A percentile compares a stretch with the other conserved stretches of the same genome.
Evolutionary conservation across 2,329 filamentous ascomycete species (phyloP).

Genomic region (Sporothrix phasma): DNA sequence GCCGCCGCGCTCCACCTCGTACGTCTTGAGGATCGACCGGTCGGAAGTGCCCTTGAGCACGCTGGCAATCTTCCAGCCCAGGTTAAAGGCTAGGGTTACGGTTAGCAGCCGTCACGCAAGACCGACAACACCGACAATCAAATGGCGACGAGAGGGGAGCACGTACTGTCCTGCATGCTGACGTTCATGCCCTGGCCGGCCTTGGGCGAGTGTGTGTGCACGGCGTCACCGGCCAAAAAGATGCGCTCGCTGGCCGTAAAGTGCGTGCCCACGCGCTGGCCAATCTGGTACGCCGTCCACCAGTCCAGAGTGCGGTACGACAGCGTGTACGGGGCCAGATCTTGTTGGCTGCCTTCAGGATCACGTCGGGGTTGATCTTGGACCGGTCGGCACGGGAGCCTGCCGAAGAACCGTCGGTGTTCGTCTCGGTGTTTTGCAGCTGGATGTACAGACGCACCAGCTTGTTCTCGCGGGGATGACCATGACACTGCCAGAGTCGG

Average conservation of each 20-base stretch:
- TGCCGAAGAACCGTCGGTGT: background rate
- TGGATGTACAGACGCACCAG: slow-evolving; percentile 38
- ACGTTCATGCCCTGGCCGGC: slow-evolving; percentile 66
- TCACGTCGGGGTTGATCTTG: slow-evolving; percentile 47
- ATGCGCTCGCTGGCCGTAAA: slow-evolving; percentile 49
- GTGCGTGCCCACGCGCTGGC: slow-evolving; percentile 50
- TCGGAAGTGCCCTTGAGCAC: slow-evolving; percentile 36
- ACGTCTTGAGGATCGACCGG: slow-evolving; percentile 37
- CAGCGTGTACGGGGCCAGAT: slow-evolving; percentile 50
- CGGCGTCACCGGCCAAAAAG: slow-evolving; percentile 61
- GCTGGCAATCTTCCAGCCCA: slow-evolving; percentile 46
- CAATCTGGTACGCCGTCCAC: slow-evolving; percentile 60
- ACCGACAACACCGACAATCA: background rate
- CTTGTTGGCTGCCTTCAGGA: slow-evolving; percentile 46
- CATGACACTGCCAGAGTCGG: slow-evolving; percentile 23
- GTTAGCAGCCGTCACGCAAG: background rate
- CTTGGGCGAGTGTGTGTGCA: slow-evolving; percentile 47
- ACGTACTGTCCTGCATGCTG: slow-evolving; percentile 51
- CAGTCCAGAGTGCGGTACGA: slow-evolving; percentile 42
- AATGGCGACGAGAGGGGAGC: too few species aligned
- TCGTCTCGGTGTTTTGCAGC: slow-evolving; percentile 4
- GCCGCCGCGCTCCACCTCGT: slow-evolving; percentile 42
- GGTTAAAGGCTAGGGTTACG: slow-evolving; percentile 32
- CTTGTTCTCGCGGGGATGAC: slow-evolving; percentile 32
- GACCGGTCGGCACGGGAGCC: slow-evolving; percentile 35